Evolutionary conservation across 345 rosid species (phyloP), one percentile per base, ranked within the genome.

Genomic region (Bruguiera sexangula): DNA sequence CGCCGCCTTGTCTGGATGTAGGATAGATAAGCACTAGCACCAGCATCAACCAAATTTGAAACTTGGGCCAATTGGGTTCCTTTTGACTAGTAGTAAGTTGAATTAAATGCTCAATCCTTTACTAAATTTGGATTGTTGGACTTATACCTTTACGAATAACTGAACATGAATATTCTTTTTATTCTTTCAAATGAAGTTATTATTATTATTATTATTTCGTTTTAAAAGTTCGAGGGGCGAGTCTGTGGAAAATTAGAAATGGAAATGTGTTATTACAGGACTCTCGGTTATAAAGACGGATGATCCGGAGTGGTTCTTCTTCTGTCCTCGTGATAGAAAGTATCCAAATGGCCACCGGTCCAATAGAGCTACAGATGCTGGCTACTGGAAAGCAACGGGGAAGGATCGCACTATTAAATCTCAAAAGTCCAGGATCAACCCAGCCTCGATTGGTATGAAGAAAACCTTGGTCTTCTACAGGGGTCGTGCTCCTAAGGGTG

Each of bases 301-400:
- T 63, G 98, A 94, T 83, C 91, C 75, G 8, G 98, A 93, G 79
- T 93, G 98, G 96, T 94, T 94, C 88, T 94, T 94, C 81, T 94
- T 91, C 80, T 91, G 93, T 67, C 96, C 96, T 15, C 85, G 91
- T 13, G 97, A 94, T 76, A 77, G 95, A 55, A 94, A 91, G 80
- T 94, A 94, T 81, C 97, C 98, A 5, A 91, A 92, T 31, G 98
- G 97, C 3, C 90, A 84, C 22, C 91, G 96, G n/a, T 89, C 97
- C 18, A 94, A 94, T 69, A 77, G 98, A 74, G 97, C 98, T n/a
- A 94, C 98, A 0, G 91, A 91, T 62, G 90, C 94, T 27, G 97
- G 98, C 1, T 89, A 93, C 69, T 93, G 98, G 98, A 94, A 94
- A 65, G 95, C 98, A 55, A 94, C 96, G 0, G 97, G 98, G 24